phyloP scores from a whole-genome alignment of 2,329 filamentous ascomycete species.

The Massarina eburnea region DNA sequence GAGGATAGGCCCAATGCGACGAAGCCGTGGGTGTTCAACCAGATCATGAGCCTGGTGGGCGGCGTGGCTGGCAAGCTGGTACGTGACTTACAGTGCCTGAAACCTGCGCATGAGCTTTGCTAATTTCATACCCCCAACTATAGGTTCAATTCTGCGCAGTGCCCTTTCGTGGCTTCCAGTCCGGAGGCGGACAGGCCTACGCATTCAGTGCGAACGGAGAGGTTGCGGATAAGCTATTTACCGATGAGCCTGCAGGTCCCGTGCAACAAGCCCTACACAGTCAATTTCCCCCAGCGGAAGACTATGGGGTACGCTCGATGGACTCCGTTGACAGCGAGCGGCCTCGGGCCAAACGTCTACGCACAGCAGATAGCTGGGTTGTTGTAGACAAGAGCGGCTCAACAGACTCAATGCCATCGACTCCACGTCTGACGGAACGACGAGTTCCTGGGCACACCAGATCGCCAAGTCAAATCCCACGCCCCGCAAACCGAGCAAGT shows the following conservation, averaged over 20 bases:
- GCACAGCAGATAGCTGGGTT: slow-evolving; percentile 53
- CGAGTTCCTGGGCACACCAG: slow-evolving; percentile 26
- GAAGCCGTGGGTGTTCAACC: slow-evolving; percentile 30
- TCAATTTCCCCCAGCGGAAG: slow-evolving; percentile 53
- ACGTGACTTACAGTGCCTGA: too few species aligned
- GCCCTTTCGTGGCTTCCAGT: slow-evolving; percentile 81
- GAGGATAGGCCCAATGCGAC: slow-evolving; percentile 22
- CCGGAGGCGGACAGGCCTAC: slow-evolving; percentile 77
- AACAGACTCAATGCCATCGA: slow-evolving; percentile 58
- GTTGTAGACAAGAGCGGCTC: slow-evolving; percentile 49
- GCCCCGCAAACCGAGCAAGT: slow-evolving; percentile 29
- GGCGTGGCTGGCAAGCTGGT: slow-evolving; percentile 76
- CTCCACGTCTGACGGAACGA: slow-evolving; percentile 40
- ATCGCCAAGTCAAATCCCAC: slow-evolving; percentile 38
- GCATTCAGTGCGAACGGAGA: slow-evolving; percentile 49
- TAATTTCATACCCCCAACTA: too few species aligned
- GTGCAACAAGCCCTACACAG: slow-evolving; percentile 52
- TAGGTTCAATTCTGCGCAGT: slow-evolving; percentile 78
- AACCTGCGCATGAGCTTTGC: too few species aligned
- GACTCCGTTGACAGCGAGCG: slow-evolving; percentile 48
- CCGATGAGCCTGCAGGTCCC: slow-evolving; percentile 26
- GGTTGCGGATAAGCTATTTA: slow-evolving; percentile 25
- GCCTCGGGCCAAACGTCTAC: slow-evolving; percentile 50
- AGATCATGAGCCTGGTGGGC: slow-evolving; percentile 63
- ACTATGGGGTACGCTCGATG: slow-evolving; percentile 50